These are phyloP conservation scores for Hygrocybe coccinea DNA, from an alignment of 768 basidiomycete genomes.

Conservation along the genomic window DNA sequence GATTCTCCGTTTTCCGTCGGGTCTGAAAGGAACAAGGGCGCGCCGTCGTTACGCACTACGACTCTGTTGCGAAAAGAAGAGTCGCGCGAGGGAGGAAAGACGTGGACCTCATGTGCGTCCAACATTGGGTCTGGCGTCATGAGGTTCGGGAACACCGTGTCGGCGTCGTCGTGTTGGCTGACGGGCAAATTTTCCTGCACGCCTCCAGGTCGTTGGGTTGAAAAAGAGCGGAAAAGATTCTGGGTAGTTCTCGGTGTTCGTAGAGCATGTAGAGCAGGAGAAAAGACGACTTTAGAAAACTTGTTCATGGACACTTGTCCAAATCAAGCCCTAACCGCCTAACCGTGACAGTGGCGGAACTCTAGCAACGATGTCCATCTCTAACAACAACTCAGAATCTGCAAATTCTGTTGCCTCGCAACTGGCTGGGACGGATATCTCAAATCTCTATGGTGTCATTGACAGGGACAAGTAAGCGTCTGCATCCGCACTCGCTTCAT, in stretches of 20 bases:
- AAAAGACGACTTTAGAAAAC: neutral
- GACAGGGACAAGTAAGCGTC: conserved; percentile 63
- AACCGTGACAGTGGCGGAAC: too few relatives aligned
- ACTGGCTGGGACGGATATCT: conserved; percentile 42
- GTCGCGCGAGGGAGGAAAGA: conserved; percentile 49
- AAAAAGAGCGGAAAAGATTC: neutral
- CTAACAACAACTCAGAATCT: conserved; percentile 27
- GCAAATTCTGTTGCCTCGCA: conserved; percentile 42
- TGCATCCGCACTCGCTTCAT: neutral
- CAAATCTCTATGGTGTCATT: conserved; percentile 56
- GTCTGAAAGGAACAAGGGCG: conserved; percentile 56
- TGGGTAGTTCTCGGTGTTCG: neutral
- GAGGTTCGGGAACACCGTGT: conserved; percentile 44
- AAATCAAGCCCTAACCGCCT: too few relatives aligned
- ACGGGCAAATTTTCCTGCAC: neutral
- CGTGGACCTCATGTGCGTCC: conserved; percentile 53
- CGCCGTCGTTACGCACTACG: conserved; percentile 56
- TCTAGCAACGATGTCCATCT: too few relatives aligned
- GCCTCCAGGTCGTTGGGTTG: neutral
- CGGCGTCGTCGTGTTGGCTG: neutral
- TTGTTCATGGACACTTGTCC: neutral
- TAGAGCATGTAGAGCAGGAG: neutral
- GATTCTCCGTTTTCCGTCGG: conserved; percentile 28
- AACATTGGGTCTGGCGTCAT: conserved; percentile 58
- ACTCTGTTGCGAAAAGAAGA: conserved; percentile 57